These are phyloP conservation scores for Cercospora sesami DNA, from an alignment of 2,329 filamentous ascomycete genomes.

Conservation along the genomic window DNA sequence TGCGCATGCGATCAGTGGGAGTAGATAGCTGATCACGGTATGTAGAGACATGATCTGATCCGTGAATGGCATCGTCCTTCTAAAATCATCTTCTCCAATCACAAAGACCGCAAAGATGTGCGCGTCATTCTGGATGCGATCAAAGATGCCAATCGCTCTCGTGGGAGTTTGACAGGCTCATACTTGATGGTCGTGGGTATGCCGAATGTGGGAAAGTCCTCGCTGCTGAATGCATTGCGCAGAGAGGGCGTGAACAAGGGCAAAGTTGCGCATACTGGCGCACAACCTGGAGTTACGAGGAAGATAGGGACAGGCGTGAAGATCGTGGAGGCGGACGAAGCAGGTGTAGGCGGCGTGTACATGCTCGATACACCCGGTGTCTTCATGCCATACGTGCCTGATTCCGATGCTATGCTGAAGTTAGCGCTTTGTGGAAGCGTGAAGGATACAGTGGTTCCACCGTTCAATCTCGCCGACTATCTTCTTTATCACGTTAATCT, in stretches of 20 bases:
- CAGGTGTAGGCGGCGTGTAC: conserved; percentile 64
- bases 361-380: conserved; percentile 91
- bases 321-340: conserved; percentile 63
- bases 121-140: conserved; percentile 53
- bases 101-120: conserved; percentile 47
- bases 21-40: conserved; percentile 23
- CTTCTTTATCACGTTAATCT: conserved; percentile 81
- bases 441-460: conserved; percentile 80
- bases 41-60: conserved; percentile 52
- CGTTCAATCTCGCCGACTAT: conserved; percentile 82
- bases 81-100: conserved; percentile 55
- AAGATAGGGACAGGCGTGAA: conserved; percentile 78
- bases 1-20: conserved; percentile 20
- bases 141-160: conserved; percentile 51
- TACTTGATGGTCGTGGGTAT: conserved; percentile 89
- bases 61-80: conserved; percentile 55
- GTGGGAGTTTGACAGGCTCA: conserved; percentile 72
- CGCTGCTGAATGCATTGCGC: conserved; percentile 84
- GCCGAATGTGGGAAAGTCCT: conserved; percentile 96
- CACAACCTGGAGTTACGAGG: conserved; percentile 84
- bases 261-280: conserved; percentile 79
- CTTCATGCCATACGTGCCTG: conserved; percentile 86
- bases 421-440: conserved; percentile 88
- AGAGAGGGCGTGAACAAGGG: conserved; percentile 63
- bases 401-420: conserved; percentile 89